Conservation (phyloP, 2,329 filamentous ascomycete species). For the Juglanconis sp. region DNA sequence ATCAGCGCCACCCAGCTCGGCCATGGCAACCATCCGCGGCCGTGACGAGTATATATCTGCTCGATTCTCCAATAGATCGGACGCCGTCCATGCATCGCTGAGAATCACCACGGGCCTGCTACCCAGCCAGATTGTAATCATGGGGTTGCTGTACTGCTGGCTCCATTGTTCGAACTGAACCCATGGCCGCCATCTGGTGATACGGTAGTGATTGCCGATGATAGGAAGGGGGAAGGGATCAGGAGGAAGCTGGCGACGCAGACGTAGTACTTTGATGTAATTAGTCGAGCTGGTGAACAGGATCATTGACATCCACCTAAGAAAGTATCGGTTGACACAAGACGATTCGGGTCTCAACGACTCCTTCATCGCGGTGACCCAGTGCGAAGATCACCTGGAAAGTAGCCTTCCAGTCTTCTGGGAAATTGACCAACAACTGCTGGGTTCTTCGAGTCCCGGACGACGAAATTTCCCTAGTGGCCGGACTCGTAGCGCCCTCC, state of each 20-base stretch:
- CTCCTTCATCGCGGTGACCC: too few species aligned
- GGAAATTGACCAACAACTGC: too few species aligned
- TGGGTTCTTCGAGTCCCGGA: too few species aligned
- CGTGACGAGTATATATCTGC: conserved; percentile 3
- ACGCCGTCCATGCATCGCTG: conserved; percentile 8
- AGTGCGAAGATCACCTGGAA: too few species aligned
- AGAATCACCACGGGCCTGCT: conserved; percentile 4
- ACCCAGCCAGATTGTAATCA: conserved; percentile 9
- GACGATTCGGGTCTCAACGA: too few species aligned
- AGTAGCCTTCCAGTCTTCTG: too few species aligned
- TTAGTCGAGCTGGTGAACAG: not conserved
- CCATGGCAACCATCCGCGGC: conserved; percentile 6
- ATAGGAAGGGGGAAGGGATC: conserved; percentile 4
- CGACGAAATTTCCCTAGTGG: too few species aligned
- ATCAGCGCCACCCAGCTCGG: not conserved
- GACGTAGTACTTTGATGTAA: conserved; percentile 1
- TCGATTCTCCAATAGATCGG: conserved; percentile 4
- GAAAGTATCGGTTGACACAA: too few species aligned
- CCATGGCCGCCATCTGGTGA: conserved; percentile 1
- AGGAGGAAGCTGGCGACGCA: conserved; percentile 3
- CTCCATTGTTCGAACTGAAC: conserved; percentile 4
- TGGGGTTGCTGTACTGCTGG: not conserved
- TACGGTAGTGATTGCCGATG: conserved; percentile 7
- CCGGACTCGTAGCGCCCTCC: too few species aligned
- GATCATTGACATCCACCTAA: too few species aligned